A percentile compares a stretch with the other conserved stretches of the same genome.
phyloP scores from a whole-genome alignment of 257 asterid species.

The Scutellaria galericulata region DNA sequence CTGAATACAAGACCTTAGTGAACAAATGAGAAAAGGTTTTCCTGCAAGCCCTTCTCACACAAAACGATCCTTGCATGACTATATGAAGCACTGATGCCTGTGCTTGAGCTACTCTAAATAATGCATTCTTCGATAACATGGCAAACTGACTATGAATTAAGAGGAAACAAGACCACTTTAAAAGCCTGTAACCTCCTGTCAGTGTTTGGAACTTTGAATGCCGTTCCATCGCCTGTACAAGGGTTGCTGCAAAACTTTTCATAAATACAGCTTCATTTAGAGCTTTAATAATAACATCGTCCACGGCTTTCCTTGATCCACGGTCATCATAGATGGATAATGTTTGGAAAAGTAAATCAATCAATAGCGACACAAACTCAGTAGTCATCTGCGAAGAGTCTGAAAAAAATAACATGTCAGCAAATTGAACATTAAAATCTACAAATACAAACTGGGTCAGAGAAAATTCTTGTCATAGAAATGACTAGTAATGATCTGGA shows the following conservation, averaged over 20 bases:
- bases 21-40: constrained; percentile 61
- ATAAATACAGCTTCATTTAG: constrained; percentile 59
- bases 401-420: constrained; percentile 42
- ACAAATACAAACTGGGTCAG: constrained; percentile 12
- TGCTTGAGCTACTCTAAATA: constrained; percentile 75
- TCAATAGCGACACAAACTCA: constrained; percentile 68
- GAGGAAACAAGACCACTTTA: constrained; percentile 88
- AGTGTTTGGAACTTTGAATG: constrained; percentile 71
- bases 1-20: constrained; percentile 60
- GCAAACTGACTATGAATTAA: constrained; percentile 74
- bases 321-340: constrained; percentile 70
- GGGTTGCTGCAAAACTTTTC: constrained; percentile 88
- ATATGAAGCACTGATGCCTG: constrained; percentile 76
- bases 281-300: constrained; percentile 69
- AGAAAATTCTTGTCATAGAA: constrained; percentile 10
- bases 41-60: constrained; percentile 72
- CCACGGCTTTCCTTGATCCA: constrained; percentile 85
- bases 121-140: constrained; percentile 73
- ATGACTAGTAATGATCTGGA: background rate
- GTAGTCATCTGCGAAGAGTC: constrained; percentile 62
- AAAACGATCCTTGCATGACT: constrained; percentile 75
- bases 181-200: constrained; percentile 72
- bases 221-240: constrained; percentile 94
- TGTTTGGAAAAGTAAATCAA: constrained; percentile 81
- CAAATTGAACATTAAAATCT: constrained; percentile 15